Evolutionary conservation across 2,329 filamentous ascomycete genomes (phyloP).

Genomic region (Aspergillus proliferans): DNA sequence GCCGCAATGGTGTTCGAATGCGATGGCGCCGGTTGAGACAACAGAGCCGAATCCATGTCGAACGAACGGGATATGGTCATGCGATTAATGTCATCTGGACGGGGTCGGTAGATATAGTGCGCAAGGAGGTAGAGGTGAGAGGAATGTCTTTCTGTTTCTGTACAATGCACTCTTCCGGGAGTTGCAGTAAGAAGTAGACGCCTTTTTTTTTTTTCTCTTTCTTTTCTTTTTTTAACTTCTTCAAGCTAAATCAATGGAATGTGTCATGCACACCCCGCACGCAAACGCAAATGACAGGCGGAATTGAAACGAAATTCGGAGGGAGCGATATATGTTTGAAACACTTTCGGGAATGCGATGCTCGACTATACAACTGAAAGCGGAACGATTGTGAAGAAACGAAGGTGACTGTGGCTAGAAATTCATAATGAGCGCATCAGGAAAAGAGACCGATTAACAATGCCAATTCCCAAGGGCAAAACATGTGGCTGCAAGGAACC

Average conservation of each 20-base stretch:
- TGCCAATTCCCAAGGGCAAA: background rate
- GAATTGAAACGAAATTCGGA: background rate
- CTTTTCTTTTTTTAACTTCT: background rate
- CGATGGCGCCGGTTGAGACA: constrained; percentile 7
- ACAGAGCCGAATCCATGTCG: constrained; percentile 11
- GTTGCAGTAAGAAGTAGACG: background rate
- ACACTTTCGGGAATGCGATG: background rate
- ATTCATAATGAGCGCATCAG: background rate
- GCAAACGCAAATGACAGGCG: background rate
- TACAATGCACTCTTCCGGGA: too few relatives aligned
- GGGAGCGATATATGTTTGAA: background rate
- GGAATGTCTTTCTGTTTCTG: too few relatives aligned
- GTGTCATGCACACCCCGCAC: background rate
- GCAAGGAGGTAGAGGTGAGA: background rate
- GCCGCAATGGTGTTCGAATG: constrained; percentile 4
- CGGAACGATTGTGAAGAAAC: background rate
- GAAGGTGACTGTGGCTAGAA: background rate
- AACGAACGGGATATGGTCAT: constrained; percentile 2
- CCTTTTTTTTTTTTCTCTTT: background rate
- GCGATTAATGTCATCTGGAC: constrained; percentile 9
- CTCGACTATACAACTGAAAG: background rate
- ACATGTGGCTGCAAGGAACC: background rate
- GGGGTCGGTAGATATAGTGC: background rate
- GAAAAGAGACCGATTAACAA: background rate
- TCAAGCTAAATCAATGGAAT: background rate